A percentile compares a stretch with the other conserved stretches of the same genome.
Evolutionary conservation across 352 stramenopile species (phyloP).

Genomic region (Phytopythium vexans): DNA sequence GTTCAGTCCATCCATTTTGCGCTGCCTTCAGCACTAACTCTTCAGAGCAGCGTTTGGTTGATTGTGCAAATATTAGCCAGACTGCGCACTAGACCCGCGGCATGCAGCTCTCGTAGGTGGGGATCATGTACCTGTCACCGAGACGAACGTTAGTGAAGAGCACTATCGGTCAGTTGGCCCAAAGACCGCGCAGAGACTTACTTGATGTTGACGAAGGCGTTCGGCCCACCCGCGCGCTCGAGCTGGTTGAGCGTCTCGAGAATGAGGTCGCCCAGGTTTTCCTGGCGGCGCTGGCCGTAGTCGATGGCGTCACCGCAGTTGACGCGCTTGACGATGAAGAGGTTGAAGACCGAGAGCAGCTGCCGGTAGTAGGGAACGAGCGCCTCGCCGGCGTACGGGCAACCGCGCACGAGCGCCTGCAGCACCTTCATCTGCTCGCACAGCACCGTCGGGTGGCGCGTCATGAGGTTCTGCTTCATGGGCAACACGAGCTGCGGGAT

Average conservation of each 20-base stretch:
- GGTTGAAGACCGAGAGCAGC: constrained; percentile 90
- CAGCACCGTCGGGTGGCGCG: constrained; percentile 63
- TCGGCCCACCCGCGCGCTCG: constrained; percentile 74
- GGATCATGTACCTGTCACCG: constrained; percentile 98
- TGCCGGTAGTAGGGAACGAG: constrained; percentile 92
- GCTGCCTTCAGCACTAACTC: too few relatives aligned
- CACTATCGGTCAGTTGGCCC: too few relatives aligned
- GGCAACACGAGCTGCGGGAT: constrained; percentile 49
- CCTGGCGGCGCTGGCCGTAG: constrained; percentile 86
- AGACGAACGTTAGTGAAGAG: too few relatives aligned
- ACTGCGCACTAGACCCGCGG: constrained; percentile 8
- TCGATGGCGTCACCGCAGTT: constrained; percentile 94
- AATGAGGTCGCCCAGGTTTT: constrained; percentile 89
- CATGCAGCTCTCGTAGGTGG: constrained; percentile 92
- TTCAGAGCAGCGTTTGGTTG: too few relatives aligned
- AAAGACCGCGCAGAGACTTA: too few relatives aligned
- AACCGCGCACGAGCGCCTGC: constrained; percentile 64
- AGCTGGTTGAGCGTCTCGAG: constrained; percentile 88
- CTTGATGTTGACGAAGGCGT: constrained; percentile 95
- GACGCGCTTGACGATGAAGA: constrained; percentile 89
- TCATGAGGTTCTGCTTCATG: constrained; percentile 89
- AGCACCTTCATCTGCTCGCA: constrained; percentile 79
- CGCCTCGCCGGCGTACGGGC: constrained; percentile 79
- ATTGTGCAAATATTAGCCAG: not conserved
- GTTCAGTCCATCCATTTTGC: not conserved